These are phyloP conservation scores for Arabidopsis lyrata DNA, from an alignment of 441 rosid species.

Conservation along the genomic window DNA sequence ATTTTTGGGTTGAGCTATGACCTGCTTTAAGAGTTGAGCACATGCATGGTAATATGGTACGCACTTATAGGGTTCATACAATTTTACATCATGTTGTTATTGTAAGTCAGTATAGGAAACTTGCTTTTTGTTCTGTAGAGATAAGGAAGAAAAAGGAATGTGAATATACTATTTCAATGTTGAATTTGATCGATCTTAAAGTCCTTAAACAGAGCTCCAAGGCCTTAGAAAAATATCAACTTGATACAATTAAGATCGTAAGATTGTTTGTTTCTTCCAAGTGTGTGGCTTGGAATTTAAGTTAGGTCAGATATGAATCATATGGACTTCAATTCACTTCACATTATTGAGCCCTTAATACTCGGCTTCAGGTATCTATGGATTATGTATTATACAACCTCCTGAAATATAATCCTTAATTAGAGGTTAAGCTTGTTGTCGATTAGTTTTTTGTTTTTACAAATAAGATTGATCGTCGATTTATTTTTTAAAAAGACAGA, in stretches of 20 bases:
- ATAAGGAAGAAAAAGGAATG: slow-evolving; percentile 2
- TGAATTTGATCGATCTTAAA: slow-evolving; percentile 22
- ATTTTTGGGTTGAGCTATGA: slow-evolving; percentile 29
- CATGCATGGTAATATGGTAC: slow-evolving; percentile 30
- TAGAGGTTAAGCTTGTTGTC: neutral
- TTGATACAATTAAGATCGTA: neutral
- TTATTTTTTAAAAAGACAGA: neutral
- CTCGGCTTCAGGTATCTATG: neutral
- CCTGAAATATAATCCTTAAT: neutral
- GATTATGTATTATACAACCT: neutral
- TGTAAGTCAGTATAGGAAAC: slow-evolving; percentile 31
- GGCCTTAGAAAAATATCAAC: slow-evolving; percentile 5
- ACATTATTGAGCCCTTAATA: slow-evolving; percentile 19
- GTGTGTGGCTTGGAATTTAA: slow-evolving; percentile 22
- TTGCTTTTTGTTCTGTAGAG: slow-evolving; percentile 34
- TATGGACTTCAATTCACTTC: slow-evolving; percentile 17
- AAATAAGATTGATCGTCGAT: neutral
- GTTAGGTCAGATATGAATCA: slow-evolving; percentile 28
- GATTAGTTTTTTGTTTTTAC: neutral
- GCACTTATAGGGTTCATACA: slow-evolving; percentile 22
- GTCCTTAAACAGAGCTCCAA: slow-evolving; percentile 18
- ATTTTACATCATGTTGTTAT: slow-evolving; percentile 15
- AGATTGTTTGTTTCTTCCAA: neutral
- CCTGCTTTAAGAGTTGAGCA: slow-evolving; percentile 2
- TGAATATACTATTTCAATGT: slow-evolving; percentile 22